Evolutionary conservation across 75 land plant genomes (phyloP).

Genomic region (Selaginella tamariscina): DNA sequence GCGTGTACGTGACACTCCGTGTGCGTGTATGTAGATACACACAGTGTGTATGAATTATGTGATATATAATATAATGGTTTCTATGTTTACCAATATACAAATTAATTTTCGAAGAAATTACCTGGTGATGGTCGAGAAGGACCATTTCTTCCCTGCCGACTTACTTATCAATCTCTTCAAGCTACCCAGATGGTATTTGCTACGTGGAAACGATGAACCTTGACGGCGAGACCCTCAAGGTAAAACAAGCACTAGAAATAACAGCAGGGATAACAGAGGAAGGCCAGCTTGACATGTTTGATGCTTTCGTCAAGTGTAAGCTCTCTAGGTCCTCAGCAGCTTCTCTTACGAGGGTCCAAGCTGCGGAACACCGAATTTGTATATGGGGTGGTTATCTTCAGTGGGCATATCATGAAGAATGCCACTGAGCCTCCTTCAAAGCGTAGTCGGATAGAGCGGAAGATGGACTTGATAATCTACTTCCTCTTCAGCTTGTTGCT

Average conservation of each 20-base stretch:
- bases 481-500: constrained; percentile 43
- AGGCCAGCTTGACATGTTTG: constrained; percentile 26
- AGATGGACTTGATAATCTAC: constrained; percentile 54
- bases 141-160: constrained; percentile 69
- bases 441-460: constrained; percentile 56
- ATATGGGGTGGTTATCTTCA: constrained; percentile 68
- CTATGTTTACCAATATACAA: no score
- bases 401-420: constrained; percentile 76
- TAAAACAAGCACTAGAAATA: constrained; percentile 39
- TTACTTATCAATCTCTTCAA: constrained; percentile 56
- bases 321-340: constrained; percentile 44
- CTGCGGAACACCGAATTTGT: constrained; percentile 56
- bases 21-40: no score
- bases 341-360: constrained; percentile 74
- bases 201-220: constrained; percentile 82
- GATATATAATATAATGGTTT: no score
- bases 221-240: constrained; percentile 73
- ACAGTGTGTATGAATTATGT: no score
- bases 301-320: constrained; percentile 49
- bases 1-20: no score
- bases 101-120: no score
- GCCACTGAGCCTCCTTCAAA: constrained; percentile 72
- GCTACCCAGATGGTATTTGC: constrained; percentile 59
- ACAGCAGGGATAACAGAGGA: constrained; percentile 36
- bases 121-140: constrained; percentile 50